Base-by-base conservation (phyloP, 1,284 basidiomycete species). In the Moesziomyces sp. region DNA sequence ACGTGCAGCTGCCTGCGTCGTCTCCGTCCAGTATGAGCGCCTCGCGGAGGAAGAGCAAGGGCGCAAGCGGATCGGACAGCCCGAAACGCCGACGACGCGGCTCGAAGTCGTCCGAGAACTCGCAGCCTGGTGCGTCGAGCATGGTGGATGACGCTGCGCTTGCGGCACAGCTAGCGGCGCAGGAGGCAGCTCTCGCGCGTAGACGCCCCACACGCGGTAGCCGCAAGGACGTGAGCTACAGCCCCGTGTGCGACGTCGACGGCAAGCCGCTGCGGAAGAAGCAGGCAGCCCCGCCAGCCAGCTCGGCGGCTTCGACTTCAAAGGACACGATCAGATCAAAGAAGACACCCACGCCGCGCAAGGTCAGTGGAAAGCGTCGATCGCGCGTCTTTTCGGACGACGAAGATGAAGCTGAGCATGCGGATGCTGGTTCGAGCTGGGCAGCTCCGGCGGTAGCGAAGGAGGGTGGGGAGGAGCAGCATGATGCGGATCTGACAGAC, bases 121-220 rank as follows among this genome's bases (percentile, higher is more conserved):
- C 16, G 16, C 26, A 46, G 9, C 42, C 23, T 1, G 46, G 52
- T 14, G 5, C 53, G 6, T 43, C 57, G 3, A 26, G 30, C 4
- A 30, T 54, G 7, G 38, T 53, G 10, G 69, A 61, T 28, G 71
- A 74, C 18, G 71, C 71, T 33, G 71, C 65, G 24, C 64, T 61
- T 8, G 71, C 71, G 24, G 71, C 71, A 7, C 47, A 30, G 6
- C 55, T 74, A 0, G 71, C 71, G 9, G 55, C 58, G 6, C 62
- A 71, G 23, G 70, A 68, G 19, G 65, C 64, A 52, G 58, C 47
- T 1, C 54, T 73, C 1, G 64, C 71, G 21, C 50, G 50, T 16
- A 58, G 65, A 4, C 57, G 65, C 6, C 61, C 71, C 3, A 61
- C 65, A 4, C 57, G 71, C 1, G 51, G 18, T 45, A 50, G 55